Evolutionary conservation across 805 yeast genomes (phyloP).

Genomic region (Myxozyma neglecta): DNA sequence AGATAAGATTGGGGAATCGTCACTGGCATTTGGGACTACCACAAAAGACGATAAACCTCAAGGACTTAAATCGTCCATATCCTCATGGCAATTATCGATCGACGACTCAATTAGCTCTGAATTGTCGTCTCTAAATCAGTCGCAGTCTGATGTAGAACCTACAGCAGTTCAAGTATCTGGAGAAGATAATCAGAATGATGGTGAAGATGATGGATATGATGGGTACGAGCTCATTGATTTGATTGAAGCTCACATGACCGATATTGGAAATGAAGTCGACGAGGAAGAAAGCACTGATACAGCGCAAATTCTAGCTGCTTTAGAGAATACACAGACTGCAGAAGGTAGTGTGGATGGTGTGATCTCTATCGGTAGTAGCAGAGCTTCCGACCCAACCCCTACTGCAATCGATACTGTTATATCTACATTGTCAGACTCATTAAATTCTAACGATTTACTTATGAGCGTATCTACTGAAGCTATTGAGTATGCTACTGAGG

Average conservation of each 20-base stretch:
- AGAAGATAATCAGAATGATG: not conserved
- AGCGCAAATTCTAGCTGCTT: conserved; percentile 1
- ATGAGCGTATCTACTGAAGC: not conserved
- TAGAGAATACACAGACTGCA: not conserved
- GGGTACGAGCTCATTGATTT: conserved; percentile 18
- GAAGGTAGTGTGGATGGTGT: not conserved
- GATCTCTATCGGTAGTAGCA: not conserved
- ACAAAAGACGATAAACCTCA: not conserved
- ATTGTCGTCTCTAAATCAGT: not conserved
- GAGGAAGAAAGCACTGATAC: not conserved
- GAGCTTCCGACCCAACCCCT: not conserved
- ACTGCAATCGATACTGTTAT: not conserved
- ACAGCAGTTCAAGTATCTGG: not conserved
- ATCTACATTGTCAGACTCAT: not conserved
- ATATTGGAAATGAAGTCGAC: not conserved
- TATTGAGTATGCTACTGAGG: not conserved
- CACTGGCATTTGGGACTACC: not conserved
- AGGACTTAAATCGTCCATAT: not conserved
- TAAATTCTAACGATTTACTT: not conserved
- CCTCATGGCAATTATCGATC: not conserved
- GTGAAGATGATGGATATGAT: conserved; percentile 8
- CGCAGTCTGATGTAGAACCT: not conserved
- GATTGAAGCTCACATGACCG: conserved; percentile 21
- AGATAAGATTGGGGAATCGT: conserved; percentile 7
- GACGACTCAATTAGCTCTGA: not conserved